A percentile compares a stretch with the other conserved stretches of the same genome.
These are phyloP conservation scores for Parmelia sp. DNA, from an alignment of 495 filamentous ascomycete species.

Conservation along the genomic window DNA sequence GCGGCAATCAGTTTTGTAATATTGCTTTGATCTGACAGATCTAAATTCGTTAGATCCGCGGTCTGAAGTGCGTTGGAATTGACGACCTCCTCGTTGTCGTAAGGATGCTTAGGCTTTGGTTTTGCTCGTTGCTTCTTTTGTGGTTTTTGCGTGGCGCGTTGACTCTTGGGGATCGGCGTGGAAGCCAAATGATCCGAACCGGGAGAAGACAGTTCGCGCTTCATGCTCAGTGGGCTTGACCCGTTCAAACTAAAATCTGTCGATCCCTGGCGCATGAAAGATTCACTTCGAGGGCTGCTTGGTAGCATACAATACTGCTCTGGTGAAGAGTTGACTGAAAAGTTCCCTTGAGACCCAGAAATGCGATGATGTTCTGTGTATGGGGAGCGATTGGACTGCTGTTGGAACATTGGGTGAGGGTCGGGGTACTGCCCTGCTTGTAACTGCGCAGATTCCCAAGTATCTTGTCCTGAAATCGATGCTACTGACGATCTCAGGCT, in stretches of 20 bases:
- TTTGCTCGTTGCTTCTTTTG: constrained; percentile 5
- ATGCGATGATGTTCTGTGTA: background rate
- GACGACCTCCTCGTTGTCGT: background rate
- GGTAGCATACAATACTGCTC: background rate
- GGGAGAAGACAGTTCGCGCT: background rate
- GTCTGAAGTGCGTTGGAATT: background rate
- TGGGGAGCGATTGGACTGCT: background rate
- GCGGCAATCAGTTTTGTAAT: constrained; percentile 7
- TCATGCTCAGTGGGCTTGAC: background rate
- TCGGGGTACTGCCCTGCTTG: background rate
- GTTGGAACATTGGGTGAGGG: background rate
- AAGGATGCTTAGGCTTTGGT: background rate
- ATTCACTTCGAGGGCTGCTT: background rate
- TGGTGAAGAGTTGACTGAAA: background rate
- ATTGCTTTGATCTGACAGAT: background rate
- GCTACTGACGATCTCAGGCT: constrained; percentile 5
- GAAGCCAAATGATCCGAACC: background rate
- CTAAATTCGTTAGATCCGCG: background rate
- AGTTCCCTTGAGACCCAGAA: background rate
- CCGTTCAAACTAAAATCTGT: background rate
- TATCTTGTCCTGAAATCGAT: background rate
- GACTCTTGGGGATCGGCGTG: background rate
- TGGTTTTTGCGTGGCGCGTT: background rate
- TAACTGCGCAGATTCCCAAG: background rate
- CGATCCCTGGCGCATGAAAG: background rate